phyloP scores from a whole-genome alignment of 2,329 filamentous ascomycete species.

The Didymellaceae sp. region DNA sequence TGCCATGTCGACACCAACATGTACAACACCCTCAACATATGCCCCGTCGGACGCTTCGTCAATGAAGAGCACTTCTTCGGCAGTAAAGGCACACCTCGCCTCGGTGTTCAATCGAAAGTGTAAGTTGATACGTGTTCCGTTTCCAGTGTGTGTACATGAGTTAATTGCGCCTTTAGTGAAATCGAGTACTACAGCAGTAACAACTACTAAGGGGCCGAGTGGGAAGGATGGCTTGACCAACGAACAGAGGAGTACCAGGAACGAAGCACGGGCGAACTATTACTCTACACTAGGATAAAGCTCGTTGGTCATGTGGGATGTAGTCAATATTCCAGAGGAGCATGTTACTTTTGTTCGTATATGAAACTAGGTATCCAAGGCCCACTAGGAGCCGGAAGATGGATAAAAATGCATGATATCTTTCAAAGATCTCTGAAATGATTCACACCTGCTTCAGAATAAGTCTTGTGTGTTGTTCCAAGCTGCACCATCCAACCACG shows the following conservation, averaged over 20 bases:
- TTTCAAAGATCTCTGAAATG: too few relatives aligned
- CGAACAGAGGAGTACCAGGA: constrained; percentile 12
- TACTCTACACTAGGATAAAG: constrained; percentile 11
- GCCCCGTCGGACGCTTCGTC: constrained; percentile 17
- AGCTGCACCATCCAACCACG: constrained; percentile 47
- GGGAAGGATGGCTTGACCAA: constrained; percentile 7
- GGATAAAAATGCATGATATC: too few relatives aligned
- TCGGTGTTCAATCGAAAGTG: constrained; percentile 22
- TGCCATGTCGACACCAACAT: constrained; percentile 1
- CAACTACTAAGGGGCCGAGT: constrained; percentile 1
- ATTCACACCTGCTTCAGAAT: constrained; percentile 17
- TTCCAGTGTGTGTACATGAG: neutral
- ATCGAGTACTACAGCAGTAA: neutral
- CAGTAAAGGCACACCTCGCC: constrained; percentile 23
- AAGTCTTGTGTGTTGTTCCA: constrained; percentile 40
- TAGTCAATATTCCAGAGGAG: neutral
- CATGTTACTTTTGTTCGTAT: neutral
- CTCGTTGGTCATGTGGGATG: neutral
- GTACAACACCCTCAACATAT: constrained; percentile 19
- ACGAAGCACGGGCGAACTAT: constrained; percentile 22
- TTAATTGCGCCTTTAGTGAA: neutral
- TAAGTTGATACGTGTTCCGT: neutral
- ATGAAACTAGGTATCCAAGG: too few relatives aligned
- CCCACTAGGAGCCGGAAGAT: too few relatives aligned
- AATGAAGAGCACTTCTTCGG: constrained; percentile 16